Percentiles rank a stretch among this genome's conserved stretches.
Conservation (phyloP, 495 filamentous ascomycete species). For the Pseudevernia furfuracea region DNA sequence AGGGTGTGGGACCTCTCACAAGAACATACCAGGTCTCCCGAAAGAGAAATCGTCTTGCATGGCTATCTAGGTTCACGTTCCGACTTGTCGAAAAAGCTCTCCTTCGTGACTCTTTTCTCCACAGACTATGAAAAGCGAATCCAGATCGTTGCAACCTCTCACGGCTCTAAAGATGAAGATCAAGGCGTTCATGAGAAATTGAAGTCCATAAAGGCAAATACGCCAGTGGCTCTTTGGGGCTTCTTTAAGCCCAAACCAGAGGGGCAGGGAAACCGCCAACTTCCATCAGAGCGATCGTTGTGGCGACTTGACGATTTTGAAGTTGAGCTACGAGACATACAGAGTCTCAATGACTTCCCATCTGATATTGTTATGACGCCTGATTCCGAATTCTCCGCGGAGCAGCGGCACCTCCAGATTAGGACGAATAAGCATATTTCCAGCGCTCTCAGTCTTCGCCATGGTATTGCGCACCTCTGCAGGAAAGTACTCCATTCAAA, state of each 20-base stretch:
- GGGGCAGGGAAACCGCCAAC: constrained; percentile 27
- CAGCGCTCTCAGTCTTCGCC: constrained; percentile 54
- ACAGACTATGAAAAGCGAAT: constrained; percentile 41
- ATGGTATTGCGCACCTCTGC: constrained; percentile 42
- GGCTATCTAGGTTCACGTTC: constrained; percentile 62
- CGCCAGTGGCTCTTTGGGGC: constrained; percentile 47
- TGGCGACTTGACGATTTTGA: constrained; percentile 42
- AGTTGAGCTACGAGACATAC: constrained; percentile 54
- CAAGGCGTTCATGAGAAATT: constrained; percentile 38
- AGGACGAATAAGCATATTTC: constrained; percentile 58
- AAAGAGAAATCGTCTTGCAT: constrained; percentile 52
- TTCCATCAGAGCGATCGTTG: constrained; percentile 24
- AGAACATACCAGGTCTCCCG: constrained; percentile 28
- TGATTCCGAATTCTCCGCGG: constrained; percentile 61
- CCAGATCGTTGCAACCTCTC: constrained; percentile 47
- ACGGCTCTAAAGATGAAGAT: constrained; percentile 23
- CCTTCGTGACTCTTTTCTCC: constrained; percentile 58
- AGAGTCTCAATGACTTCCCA: constrained; percentile 66
- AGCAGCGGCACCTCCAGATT: constrained; percentile 77
- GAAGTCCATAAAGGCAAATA: constrained; percentile 42
- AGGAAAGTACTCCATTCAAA: constrained; percentile 43
- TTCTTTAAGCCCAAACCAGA: constrained; percentile 33
- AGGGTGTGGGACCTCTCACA: constrained; percentile 41
- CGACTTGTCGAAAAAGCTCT: constrained; percentile 57
- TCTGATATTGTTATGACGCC: constrained; percentile 65